Evolutionary conservation across 2,329 filamentous ascomycete species (phyloP), one percentile per base, ranked within the genome.

Genomic region (Berkeleyomyces basicola): DNA sequence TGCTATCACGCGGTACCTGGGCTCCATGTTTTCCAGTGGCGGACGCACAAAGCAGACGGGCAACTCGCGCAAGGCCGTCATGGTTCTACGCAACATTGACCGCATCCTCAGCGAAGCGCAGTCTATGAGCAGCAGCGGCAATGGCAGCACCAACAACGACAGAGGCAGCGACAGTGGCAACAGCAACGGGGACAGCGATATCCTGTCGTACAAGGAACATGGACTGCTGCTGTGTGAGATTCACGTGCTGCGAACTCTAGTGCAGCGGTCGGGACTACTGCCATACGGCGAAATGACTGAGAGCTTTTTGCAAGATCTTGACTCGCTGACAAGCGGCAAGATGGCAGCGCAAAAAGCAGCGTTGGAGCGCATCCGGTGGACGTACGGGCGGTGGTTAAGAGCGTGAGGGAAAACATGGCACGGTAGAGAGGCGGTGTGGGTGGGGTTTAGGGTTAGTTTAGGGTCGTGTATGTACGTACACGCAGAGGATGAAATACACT

Each of bases 151-250:
- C 5, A 53, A 31, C 9, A 7, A 33, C 49, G n/a, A 11, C 3
- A 53, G 33, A 7, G 37, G 31, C 33, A n/a, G 16, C 31, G 14
- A 23, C 49, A 36, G 5, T 14, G 23, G 49, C 10, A 7, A 14
- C n/a, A 36, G 4, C 33, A 36, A 31, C 33, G 49, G 49, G 11
- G 79, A 87, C 65, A 86, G 85, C 69, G 88, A 79, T 58, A 81
- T 92, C 66, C 78, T 97, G 58, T 86, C 86, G 1, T 96, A 96
- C 77, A 95, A 92, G 73, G 90, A 97, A 68, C 90, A 96, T 68
- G 93, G 93, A 1, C 76, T 96, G 64, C 76, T 99, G 49, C 78
- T 99, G 3, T 95, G 90, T 71, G 92, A 99, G 71, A 86, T 92
- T 3, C 90, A 97, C 68, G 80, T 90, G 39, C 77, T 99, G 61